These are phyloP conservation scores for Myrmaecium sp. DNA, from an alignment of 2,329 filamentous ascomycete genomes.

Conservation along the genomic window DNA sequence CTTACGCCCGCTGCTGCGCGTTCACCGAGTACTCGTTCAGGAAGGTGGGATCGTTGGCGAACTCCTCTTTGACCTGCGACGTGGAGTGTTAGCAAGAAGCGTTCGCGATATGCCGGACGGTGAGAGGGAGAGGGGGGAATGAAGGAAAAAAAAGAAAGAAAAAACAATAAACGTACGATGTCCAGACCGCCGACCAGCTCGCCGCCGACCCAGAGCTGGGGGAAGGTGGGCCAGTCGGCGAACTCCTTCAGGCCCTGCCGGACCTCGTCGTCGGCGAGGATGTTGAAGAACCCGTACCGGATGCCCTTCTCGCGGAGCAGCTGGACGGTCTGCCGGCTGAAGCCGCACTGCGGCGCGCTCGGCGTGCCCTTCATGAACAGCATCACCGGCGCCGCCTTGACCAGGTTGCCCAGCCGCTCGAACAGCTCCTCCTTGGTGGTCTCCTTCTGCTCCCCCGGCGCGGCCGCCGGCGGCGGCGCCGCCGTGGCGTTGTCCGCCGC, in stretches of 20 bases:
- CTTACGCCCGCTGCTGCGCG: too few relatives aligned
- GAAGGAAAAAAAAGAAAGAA: slow-evolving; percentile 8
- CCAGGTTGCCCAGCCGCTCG: slow-evolving; percentile 63
- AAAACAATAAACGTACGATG: slow-evolving; percentile 50
- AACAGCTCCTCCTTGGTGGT: slow-evolving; percentile 66
- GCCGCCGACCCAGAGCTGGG: slow-evolving; percentile 81
- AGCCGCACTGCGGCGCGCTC: slow-evolving; percentile 73
- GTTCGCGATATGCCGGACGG: not conserved
- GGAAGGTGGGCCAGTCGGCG: slow-evolving; percentile 97
- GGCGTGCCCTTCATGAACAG: slow-evolving; percentile 98
- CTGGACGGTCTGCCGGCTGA: slow-evolving; percentile 75
- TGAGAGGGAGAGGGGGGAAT: slow-evolving; percentile 1
- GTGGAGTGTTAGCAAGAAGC: slow-evolving; percentile 11
- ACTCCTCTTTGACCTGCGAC: slow-evolving; percentile 75
- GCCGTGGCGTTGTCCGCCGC: slow-evolving; percentile 18
- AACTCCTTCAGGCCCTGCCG: slow-evolving; percentile 91
- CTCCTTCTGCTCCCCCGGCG: slow-evolving; percentile 22
- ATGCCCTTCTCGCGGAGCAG: slow-evolving; percentile 79
- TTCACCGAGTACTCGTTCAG: slow-evolving; percentile 50
- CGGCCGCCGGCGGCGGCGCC: slow-evolving; percentile 29
- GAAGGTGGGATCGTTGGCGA: slow-evolving; percentile 69
- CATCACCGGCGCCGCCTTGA: slow-evolving; percentile 95
- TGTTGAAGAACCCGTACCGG: slow-evolving; percentile 98
- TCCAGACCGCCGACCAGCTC: slow-evolving; percentile 87
- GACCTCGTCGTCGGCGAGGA: slow-evolving; percentile 92